A percentile compares a stretch with the other conserved stretches of the same genome.
Evolutionary conservation across 2,329 filamentous ascomycete species (phyloP).

Genomic region (Fusarium irregulare): DNA sequence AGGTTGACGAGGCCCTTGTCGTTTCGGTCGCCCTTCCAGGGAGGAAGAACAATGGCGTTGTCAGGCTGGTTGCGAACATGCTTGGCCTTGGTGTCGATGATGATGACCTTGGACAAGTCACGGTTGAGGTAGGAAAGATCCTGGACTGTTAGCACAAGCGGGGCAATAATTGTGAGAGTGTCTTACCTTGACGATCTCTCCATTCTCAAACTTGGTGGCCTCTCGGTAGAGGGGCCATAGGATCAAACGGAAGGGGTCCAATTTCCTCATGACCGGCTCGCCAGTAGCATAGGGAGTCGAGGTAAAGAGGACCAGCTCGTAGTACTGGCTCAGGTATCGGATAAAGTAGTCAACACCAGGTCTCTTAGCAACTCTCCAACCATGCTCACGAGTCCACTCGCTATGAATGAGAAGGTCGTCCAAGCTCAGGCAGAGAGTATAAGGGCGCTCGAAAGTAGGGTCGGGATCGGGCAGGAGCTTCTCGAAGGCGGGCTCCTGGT

Average conservation of each 20-base stretch:
- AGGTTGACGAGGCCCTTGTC: slow-evolving; percentile 89
- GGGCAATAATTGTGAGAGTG: not conserved
- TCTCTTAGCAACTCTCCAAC: slow-evolving; percentile 94
- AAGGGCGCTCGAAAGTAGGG: slow-evolving; percentile 83
- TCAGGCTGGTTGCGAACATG: slow-evolving; percentile 94
- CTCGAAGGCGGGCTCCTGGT: slow-evolving; percentile 93
- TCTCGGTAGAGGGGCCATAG: slow-evolving; percentile 95
- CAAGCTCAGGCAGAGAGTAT: slow-evolving; percentile 90
- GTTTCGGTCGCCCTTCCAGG: slow-evolving; percentile 85
- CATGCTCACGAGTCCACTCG: slow-evolving; percentile 93
- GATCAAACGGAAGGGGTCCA: slow-evolving; percentile 95
- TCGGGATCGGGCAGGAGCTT: slow-evolving; percentile 89
- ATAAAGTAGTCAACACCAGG: slow-evolving; percentile 98
- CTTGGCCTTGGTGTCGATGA: slow-evolving; percentile 85
- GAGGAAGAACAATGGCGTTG: slow-evolving; percentile 90
- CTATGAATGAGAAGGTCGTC: slow-evolving; percentile 96
- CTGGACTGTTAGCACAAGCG: slow-evolving; percentile 57
- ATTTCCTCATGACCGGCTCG: slow-evolving; percentile 88
- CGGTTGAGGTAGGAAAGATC: slow-evolving; percentile 98
- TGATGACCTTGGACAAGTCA: slow-evolving; percentile 92
- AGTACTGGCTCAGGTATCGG: slow-evolving; percentile 96
- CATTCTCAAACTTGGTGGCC: slow-evolving; percentile 96
- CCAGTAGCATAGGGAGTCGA: slow-evolving; percentile 85
- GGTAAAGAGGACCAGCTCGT: slow-evolving; percentile 96
- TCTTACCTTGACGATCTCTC: slow-evolving; percentile 91